Conservation (phyloP, 2,329 filamentous ascomycete species). For the Sporothrix pseudoabietina region DNA sequence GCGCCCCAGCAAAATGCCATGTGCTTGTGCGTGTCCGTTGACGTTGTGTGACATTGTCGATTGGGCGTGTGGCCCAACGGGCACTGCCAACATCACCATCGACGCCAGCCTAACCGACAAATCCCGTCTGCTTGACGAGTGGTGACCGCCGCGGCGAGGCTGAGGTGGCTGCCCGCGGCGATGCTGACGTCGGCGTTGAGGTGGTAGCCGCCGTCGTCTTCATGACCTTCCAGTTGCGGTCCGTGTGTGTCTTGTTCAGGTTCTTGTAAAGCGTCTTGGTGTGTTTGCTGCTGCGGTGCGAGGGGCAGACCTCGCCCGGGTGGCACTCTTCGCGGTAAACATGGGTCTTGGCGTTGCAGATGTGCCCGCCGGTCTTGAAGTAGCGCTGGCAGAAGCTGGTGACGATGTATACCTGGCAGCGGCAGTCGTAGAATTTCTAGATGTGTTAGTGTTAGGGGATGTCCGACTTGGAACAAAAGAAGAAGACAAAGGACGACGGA, state of each 20-base stretch:
- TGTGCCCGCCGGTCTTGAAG: background rate
- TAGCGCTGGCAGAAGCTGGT: slow-evolving; percentile 22
- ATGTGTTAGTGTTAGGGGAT: background rate
- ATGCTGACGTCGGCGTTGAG: no score
- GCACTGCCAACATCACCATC: no score
- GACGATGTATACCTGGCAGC: background rate
- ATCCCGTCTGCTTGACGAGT: background rate
- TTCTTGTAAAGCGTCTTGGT: background rate
- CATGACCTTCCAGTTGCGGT: slow-evolving; percentile 26
- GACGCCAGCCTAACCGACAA: background rate
- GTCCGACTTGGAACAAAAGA: background rate
- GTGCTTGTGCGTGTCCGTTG: background rate
- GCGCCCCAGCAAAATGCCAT: no score
- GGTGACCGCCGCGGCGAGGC: background rate
- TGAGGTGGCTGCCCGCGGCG: no score
- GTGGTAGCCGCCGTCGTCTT: no score
- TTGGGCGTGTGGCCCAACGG: no score
- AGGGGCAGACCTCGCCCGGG: slow-evolving; percentile 15
- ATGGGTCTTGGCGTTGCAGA: background rate
- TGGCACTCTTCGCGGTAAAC: slow-evolving; percentile 1
- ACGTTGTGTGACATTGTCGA: background rate
- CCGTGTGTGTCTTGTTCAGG: slow-evolving; percentile 21
- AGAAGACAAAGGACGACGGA: background rate
- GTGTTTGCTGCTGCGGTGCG: slow-evolving; percentile 12
- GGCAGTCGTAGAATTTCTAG: slow-evolving; percentile 14